Evolutionary conservation across 768 basidiomycete species (phyloP).

Genomic region (Obba rivulosa): DNA sequence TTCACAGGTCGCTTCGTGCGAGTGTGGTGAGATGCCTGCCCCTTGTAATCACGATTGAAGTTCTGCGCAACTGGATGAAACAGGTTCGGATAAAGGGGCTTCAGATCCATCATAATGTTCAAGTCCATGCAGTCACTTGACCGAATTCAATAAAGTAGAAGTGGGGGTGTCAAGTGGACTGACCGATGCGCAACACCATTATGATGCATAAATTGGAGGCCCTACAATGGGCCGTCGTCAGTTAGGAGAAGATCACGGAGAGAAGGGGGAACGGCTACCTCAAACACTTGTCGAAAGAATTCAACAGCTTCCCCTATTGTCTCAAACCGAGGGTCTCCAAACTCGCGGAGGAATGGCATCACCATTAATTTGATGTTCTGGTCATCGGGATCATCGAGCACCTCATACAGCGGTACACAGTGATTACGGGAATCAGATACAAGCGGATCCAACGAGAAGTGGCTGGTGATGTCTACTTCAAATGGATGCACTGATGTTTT

Average conservation of each 20-base stretch:
- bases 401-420: slow-evolving; percentile 10
- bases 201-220: slow-evolving; percentile 13
- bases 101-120: slow-evolving; percentile 4
- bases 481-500: background rate
- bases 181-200: slow-evolving; percentile 7
- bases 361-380: slow-evolving; percentile 3
- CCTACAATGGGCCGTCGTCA: slow-evolving; percentile 3
- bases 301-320: slow-evolving; percentile 1
- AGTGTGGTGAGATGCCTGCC: slow-evolving; percentile 18
- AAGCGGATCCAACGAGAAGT: background rate
- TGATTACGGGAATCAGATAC: slow-evolving; percentile 11
- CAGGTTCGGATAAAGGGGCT: slow-evolving; percentile 4
- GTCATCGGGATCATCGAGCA: slow-evolving; percentile 2
- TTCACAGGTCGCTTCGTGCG: slow-evolving; percentile 19
- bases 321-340: background rate
- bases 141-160: too few species aligned
- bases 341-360: background rate
- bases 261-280: background rate
- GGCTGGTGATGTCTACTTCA: slow-evolving; percentile 4
- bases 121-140: slow-evolving; percentile 1
- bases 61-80: background rate
- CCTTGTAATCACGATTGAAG: slow-evolving; percentile 5
- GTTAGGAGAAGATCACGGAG: background rate
- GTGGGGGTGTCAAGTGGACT: background rate
- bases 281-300: background rate